Evolutionary conservation across 805 yeast species (phyloP), one percentile per base, ranked within the genome.

Genomic region (Scheffersomyces amazonensis): DNA sequence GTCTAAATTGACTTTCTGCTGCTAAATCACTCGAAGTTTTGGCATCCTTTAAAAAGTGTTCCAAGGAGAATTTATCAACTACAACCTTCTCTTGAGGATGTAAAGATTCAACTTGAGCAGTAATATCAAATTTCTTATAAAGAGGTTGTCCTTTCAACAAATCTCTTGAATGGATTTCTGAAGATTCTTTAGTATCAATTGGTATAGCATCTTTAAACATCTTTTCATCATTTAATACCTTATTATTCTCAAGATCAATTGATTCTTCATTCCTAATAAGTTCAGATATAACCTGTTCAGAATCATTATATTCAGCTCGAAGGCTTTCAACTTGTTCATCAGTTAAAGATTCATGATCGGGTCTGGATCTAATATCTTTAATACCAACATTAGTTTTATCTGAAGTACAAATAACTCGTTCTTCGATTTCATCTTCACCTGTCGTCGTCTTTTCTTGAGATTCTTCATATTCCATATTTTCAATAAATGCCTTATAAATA

Each of bases 1-100:
- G 73, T 25, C 79, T 67, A 48, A 75, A 76, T 29, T 62, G 50
- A 27, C 62, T 62, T 40, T 75, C 76, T 25, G 70, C 71, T 22
- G 62, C 63, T 15, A 46, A 34, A 16, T 69, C 69, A 38, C 62
- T 64, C 15, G 60, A 58, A 13, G 53, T 52, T 41, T 75, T 74
- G 3, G 80, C 73, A 5, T 62, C 55, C 31, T 62, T 53, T 25
- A 80, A 58, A 36, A 69, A 75, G 0, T 42, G 45, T 46, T 76
- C 75, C 16, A 79, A 31, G 4, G 52, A 42, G 47, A 21, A 25
- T 39, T 43, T 24, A 25, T 30, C 6, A 42, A 27, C 30, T 5
- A 5, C n/a, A 27, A 37, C 10, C 5, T 29, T 20, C 12, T 33
- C 20, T 13, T 16, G 6, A 27, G 16, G 17, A 7, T 20, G 9